A percentile compares a stretch with the other conserved stretches of the same genome.
Conservation (phyloP, 805 yeast species). For the Clavispora phyllophila region DNA sequence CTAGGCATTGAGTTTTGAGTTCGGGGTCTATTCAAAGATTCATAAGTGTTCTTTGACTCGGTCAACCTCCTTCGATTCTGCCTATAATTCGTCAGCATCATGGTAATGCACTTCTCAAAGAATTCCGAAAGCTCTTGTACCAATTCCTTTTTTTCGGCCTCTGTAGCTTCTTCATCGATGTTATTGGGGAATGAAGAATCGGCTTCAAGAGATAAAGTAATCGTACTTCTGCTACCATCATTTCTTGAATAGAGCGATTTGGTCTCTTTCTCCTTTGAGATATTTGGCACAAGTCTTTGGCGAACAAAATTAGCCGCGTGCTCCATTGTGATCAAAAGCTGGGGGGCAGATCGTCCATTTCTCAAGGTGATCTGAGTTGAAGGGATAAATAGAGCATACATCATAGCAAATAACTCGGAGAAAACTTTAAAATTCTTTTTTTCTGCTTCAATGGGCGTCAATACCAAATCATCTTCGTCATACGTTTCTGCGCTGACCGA, state of each 20-base stretch:
- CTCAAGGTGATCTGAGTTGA: conserved; percentile 2
- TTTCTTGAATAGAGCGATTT: background rate
- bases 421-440: background rate
- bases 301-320: conserved; percentile 6
- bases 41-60: background rate
- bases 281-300: background rate
- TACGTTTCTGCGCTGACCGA: background rate
- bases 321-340: conserved; percentile 5
- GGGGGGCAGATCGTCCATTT: conserved; percentile 1
- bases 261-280: background rate
- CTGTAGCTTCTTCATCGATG: background rate
- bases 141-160: conserved; percentile 4
- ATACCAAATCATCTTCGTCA: background rate
- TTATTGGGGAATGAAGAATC: background rate
- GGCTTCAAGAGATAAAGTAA: background rate
- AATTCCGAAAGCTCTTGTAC: conserved; percentile 3
- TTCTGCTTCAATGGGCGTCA: background rate
- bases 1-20: background rate
- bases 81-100: background rate
- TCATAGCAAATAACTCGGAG: conserved; percentile 3
- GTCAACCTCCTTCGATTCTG: background rate
- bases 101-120: conserved; percentile 5
- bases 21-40: background rate
- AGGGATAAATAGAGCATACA: conserved; percentile 8
- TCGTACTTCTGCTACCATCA: background rate